These are phyloP conservation scores for Hemerocallis citrina DNA, from an alignment of 106 monocot genomes.

Conservation along the genomic window DNA sequence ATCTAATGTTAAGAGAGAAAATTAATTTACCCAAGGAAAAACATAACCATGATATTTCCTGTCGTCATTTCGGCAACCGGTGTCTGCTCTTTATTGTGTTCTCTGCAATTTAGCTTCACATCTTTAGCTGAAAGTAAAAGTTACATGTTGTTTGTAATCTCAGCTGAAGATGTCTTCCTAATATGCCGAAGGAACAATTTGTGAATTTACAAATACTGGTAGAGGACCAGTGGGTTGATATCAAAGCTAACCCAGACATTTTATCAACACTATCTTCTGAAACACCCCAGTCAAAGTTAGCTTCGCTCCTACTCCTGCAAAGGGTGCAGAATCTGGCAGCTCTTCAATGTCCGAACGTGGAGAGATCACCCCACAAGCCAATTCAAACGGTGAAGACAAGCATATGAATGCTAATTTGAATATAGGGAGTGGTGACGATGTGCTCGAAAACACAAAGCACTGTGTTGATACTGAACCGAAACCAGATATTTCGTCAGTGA, in stretches of 20 bases:
- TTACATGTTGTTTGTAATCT: conserved; percentile 1
- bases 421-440: no score
- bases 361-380: no score
- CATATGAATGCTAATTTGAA: no score
- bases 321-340: conserved; percentile 24
- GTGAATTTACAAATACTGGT: conserved; percentile 75
- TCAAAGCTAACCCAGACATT: conserved; percentile 50
- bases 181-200: conserved; percentile 36
- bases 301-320: conserved; percentile 12
- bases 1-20: not conserved
- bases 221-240: conserved; percentile 48
- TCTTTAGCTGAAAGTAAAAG: not conserved
- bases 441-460: no score
- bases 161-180: conserved; percentile 65
- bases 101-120: not conserved
- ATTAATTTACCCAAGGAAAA: not conserved
- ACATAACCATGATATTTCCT: no score
- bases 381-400: no score
- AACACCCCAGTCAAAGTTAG: conserved; percentile 23
- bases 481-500: no score
- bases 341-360: no score
- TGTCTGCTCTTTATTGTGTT: not conserved
- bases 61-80: no score
- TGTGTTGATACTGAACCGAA: no score
- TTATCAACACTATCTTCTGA: conserved; percentile 29